Evolutionary conservation across 352 stramenopile genomes (phyloP), one percentile per base, ranked within the genome.

Genomic region (Phytophthora aleatoria): DNA sequence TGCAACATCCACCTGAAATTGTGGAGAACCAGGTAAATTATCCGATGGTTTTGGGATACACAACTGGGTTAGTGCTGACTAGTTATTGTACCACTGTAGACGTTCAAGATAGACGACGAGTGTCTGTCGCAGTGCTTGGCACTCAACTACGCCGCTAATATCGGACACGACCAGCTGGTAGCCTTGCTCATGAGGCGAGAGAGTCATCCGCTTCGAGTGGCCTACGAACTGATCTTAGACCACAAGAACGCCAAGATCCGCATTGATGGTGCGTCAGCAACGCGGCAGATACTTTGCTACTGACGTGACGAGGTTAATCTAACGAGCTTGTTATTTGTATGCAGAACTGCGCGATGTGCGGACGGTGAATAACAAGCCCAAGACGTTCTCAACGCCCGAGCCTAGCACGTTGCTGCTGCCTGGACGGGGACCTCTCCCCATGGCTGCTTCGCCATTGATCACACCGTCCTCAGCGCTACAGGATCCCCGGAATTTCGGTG

Each of bases 171-270:
- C 8, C 74, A 93, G 50, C 65, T 94, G 2, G 53, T 90, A 13
- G 57, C 50, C 33, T 62, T 94, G 48, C 56, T 91, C 5, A 75
- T 81, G 45, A 77, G 78, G 38, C 72, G 79, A 69, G 80, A 91
- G 56, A 86, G 59, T 38, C 76, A 89, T 41, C 81, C 87, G 50
- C 71, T 99, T 55, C 94, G 94, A 44, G 97, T 99, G 69, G 89
- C 94, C 4, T 99, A 99, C 73, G 97, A 99, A 68, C 80, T 99
- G 5, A 96, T 99, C 53, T 81, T 99, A 38, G 97, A 99, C 73
- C 96, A 99, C 76, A 99, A 99, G 77, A 97, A 98, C 51, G 97
- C 96, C 5, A 94, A 96, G 58, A 94, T 98, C 43, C 90, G 96
- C 38, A 95, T 98, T 28, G 82, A 92, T 52, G 86, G 86, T 94